phyloP scores from a whole-genome alignment of 1,284 basidiomycete species.

The Lentinula novae-zelandiae region DNA sequence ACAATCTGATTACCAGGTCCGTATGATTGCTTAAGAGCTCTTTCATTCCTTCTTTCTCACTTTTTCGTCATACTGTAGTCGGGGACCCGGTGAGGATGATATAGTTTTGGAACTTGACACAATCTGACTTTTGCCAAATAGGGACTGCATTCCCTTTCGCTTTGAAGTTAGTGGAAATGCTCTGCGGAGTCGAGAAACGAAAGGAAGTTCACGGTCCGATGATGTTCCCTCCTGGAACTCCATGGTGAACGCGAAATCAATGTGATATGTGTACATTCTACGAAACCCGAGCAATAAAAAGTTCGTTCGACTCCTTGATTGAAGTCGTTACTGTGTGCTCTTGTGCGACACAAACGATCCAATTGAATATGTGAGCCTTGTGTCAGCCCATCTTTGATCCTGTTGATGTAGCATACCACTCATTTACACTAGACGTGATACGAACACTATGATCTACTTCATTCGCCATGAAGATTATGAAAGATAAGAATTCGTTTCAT shows the following conservation, averaged over 20 bases:
- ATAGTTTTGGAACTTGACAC: not conserved
- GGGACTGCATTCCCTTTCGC: conserved; percentile 79
- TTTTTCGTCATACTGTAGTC: conserved; percentile 36
- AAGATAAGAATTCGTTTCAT: too few species aligned
- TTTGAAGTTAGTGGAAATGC: conserved; percentile 65
- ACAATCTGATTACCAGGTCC: conserved; percentile 75
- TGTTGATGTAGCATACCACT: too few species aligned
- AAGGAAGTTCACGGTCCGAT: conserved; percentile 69
- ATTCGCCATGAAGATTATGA: too few species aligned
- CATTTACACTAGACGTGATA: too few species aligned
- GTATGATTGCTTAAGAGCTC: not conserved
- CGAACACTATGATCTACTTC: too few species aligned
- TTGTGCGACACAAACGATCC: too few species aligned
- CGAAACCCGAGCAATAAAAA: not conserved
- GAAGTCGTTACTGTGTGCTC: too few species aligned
- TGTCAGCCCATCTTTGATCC: too few species aligned
- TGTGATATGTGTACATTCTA: not conserved
- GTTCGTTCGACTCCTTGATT: too few species aligned
- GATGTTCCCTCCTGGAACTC: conserved; percentile 67
- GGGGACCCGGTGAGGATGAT: conserved; percentile 65
- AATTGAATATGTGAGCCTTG: too few species aligned
- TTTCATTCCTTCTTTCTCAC: not conserved
- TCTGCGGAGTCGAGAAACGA: conserved; percentile 65
- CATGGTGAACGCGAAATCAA: conserved; percentile 26
- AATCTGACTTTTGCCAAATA: conserved; percentile 19